Conservation (phyloP, 2,329 filamentous ascomycete species). For the Pestalotiopsis sp. region DNA sequence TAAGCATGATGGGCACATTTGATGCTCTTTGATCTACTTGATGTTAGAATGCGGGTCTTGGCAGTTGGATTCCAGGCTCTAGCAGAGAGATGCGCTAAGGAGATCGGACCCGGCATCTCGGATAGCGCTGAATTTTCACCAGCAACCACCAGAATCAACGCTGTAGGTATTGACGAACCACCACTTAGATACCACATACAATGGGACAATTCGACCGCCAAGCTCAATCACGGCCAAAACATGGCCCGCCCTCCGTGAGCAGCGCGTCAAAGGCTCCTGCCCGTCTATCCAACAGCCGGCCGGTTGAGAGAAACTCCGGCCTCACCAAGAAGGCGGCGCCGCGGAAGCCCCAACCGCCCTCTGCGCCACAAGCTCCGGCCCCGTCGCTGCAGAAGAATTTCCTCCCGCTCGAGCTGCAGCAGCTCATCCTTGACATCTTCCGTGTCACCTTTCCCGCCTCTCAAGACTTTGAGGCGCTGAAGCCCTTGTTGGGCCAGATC, state of each 20-base stretch:
- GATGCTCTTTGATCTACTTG: background rate
- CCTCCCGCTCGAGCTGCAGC: conserved; percentile 19
- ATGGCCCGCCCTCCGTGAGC: conserved; percentile 19
- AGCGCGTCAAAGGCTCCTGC: conserved; percentile 20
- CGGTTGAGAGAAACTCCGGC: conserved; percentile 20
- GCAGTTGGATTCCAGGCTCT: too few species aligned
- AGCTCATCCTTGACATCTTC: conserved; percentile 21
- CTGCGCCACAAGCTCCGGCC: conserved; percentile 7
- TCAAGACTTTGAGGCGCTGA: conserved; percentile 20
- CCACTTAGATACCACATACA: background rate
- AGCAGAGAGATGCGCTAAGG: background rate
- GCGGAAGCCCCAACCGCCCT: background rate
- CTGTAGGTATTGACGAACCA: background rate
- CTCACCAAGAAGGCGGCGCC: conserved; percentile 12
- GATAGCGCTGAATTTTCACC: background rate
- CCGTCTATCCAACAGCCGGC: conserved; percentile 15
- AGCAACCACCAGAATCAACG: background rate
- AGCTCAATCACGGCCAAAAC: conserved; percentile 21
- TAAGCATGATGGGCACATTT: too few species aligned
- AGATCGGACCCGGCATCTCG: background rate
- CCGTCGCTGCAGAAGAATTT: conserved; percentile 16
- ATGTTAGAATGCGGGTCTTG: background rate
- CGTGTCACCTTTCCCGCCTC: conserved; percentile 21
- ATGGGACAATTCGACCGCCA: conserved; percentile 22
- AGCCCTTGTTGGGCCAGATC: conserved; percentile 17